Conservation (phyloP, 352 stramenopile species). For the Blastocystis sp. region DNA sequence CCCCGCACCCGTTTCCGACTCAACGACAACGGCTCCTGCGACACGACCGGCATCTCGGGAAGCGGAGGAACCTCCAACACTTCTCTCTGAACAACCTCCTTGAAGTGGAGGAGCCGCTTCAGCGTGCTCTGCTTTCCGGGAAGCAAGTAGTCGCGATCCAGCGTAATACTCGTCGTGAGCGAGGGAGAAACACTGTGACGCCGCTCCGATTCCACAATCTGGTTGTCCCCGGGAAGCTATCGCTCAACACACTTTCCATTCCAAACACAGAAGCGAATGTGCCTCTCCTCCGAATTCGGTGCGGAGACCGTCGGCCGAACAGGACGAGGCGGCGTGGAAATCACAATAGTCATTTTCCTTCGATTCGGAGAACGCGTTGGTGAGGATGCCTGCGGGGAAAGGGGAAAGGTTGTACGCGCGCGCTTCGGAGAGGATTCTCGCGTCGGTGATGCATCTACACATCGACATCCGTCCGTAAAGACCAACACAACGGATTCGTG, state of each 20-base stretch:
- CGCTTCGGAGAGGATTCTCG: neutral
- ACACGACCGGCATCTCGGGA: too few relatives aligned
- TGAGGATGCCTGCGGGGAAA: neutral
- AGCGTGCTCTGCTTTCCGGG: conserved; percentile 2
- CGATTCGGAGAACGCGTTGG: neutral
- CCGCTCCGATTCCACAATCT: neutral
- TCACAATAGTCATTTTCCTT: neutral
- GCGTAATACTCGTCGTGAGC: neutral
- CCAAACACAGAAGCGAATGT: neutral
- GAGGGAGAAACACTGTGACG: neutral
- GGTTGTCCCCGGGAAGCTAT: neutral
- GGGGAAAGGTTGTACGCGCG: too few relatives aligned
- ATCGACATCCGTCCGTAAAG: neutral
- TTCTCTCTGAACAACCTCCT: conserved; percentile 17
- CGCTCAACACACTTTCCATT: neutral
- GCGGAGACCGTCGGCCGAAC: neutral
- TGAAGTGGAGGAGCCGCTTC: neutral
- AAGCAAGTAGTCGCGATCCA: conserved; percentile 10
- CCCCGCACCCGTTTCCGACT: too few relatives aligned
- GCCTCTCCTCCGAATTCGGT: neutral
- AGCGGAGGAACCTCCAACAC: too few relatives aligned
- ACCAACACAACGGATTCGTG: neutral
- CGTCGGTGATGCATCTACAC: neutral
- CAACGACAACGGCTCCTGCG: too few relatives aligned
- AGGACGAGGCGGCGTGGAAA: neutral